Percentiles rank a stretch among this genome's conserved stretches.
These are phyloP conservation scores for Pseudoperonospora humuli DNA, from an alignment of 352 stramenopile genomes.

Conservation along the genomic window DNA sequence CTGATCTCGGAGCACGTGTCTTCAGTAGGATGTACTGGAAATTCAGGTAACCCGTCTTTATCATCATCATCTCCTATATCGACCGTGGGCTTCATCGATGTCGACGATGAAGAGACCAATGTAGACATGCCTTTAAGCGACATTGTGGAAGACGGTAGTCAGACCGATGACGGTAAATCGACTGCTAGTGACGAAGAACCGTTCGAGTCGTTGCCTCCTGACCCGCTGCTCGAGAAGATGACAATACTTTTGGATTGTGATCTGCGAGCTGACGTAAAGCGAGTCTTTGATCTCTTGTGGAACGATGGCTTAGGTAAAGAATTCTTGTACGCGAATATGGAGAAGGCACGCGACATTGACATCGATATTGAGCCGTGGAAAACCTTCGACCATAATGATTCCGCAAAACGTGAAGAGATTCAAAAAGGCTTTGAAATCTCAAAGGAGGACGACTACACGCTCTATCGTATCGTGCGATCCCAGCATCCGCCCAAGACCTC, in stretches of 20 bases:
- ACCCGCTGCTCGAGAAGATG: constrained; percentile 50
- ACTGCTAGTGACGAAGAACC: constrained; percentile 46
- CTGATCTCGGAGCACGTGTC: constrained; percentile 29
- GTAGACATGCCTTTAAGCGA: constrained; percentile 16
- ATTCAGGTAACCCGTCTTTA: constrained; percentile 1
- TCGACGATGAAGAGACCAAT: constrained; percentile 25
- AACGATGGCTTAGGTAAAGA: constrained; percentile 42
- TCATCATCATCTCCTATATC: constrained; percentile 25
- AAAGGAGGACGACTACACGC: constrained; percentile 40
- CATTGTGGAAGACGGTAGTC: constrained; percentile 18
- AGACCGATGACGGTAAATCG: constrained; percentile 38
- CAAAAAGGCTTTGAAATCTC: constrained; percentile 38
- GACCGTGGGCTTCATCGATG: constrained; percentile 41
- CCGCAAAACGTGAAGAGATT: constrained; percentile 13
- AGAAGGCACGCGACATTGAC: constrained; percentile 57
- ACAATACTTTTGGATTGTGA: constrained; percentile 65
- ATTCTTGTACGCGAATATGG: constrained; percentile 45
- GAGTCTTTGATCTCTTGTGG: constrained; percentile 63
- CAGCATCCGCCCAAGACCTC: constrained; percentile 56
- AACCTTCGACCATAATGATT: constrained; percentile 23
- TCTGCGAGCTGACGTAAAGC: constrained; percentile 47
- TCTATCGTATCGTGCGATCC: constrained; percentile 36
- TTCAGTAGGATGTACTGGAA: constrained; percentile 3
- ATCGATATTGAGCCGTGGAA: constrained; percentile 58
- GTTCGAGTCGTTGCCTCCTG: constrained; percentile 48